Conservation (phyloP, 768 basidiomycete genomes). For the Peribolospora baueri region DNA sequence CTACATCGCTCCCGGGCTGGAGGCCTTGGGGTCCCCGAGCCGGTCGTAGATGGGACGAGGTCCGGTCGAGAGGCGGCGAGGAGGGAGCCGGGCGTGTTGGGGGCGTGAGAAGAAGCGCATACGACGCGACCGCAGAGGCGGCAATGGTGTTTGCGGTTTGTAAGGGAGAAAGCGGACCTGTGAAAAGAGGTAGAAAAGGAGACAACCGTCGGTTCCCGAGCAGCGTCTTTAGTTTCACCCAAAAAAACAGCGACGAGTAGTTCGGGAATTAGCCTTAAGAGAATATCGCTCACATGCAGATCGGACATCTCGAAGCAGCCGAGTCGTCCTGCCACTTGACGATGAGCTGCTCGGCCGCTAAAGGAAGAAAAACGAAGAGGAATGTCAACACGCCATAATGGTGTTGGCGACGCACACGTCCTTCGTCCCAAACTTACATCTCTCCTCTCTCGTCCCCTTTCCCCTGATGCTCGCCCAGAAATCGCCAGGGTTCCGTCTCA, state of each 20-base stretch:
- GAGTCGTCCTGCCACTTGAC: conserved; percentile 86
- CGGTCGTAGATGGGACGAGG: neutral
- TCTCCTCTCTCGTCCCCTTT: too few species aligned
- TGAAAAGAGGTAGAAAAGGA: conserved; percentile 8
- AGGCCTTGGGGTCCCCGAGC: neutral
- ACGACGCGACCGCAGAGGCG: conserved; percentile 77
- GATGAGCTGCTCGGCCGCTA: conserved; percentile 67
- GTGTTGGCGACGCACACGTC: neutral
- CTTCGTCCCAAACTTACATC: neutral
- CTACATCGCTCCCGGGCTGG: neutral
- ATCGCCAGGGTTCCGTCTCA: too few species aligned
- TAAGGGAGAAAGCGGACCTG: conserved; percentile 54
- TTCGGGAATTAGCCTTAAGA: too few species aligned
- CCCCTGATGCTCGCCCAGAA: too few species aligned
- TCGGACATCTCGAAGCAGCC: conserved; percentile 48
- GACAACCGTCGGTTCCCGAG: too few species aligned
- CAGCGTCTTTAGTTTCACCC: too few species aligned
- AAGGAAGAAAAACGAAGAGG: neutral
- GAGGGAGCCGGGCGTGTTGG: conserved; percentile 15
- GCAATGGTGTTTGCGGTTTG: conserved; percentile 90
- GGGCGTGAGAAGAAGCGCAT: conserved; percentile 62
- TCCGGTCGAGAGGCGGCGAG: conserved; percentile 1
- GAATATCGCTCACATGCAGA: conserved; percentile 38
- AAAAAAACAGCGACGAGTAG: too few species aligned
- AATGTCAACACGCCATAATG: neutral